A percentile compares a stretch with the other conserved stretches of the same genome.
Evolutionary conservation across 2,329 filamentous ascomycete genomes (phyloP).

Genomic region (Diaporthe caulivora): DNA sequence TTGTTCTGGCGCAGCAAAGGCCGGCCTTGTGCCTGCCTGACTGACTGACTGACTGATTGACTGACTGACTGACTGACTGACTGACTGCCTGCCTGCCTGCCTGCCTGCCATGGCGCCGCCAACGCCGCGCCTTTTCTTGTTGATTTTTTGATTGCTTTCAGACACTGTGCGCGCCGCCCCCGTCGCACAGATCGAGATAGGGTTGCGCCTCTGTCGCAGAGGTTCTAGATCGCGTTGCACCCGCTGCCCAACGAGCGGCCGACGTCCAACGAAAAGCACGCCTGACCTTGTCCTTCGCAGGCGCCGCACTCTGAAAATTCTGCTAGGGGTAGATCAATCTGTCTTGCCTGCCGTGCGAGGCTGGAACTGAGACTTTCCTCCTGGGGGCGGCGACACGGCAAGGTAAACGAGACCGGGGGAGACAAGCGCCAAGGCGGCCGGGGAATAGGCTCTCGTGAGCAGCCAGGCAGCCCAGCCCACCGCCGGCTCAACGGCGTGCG

Average conservation of each 20-base stretch:
- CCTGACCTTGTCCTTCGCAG: neutral
- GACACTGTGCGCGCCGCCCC: conserved; percentile 17
- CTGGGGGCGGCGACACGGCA: neutral
- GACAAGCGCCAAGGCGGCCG: neutral
- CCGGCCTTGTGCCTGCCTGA: neutral
- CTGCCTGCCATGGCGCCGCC: neutral
- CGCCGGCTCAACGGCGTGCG: conserved; percentile 28
- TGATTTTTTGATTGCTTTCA: neutral
- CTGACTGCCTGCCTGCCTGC: neutral
- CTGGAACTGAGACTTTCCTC: neutral
- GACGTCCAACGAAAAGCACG: conserved; percentile 17
- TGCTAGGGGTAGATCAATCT: neutral
- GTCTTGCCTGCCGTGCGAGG: conserved; percentile 29
- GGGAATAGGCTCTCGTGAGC: neutral
- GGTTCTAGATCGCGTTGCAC: conserved; percentile 39
- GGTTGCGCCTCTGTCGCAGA: conserved; percentile 26
- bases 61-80: neutral
- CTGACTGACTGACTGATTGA: neutral
- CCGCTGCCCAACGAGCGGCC: conserved; percentile 21
- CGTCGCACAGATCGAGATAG: conserved; percentile 35
- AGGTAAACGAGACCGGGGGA: neutral
- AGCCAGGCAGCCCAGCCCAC: neutral
- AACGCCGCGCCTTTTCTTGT: neutral
- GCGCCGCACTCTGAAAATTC: conserved; percentile 1
- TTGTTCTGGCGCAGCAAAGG: neutral